Evolutionary conservation across 257 asterid species (phyloP).

Genomic region (Nicotiana tomentosiformis): DNA sequence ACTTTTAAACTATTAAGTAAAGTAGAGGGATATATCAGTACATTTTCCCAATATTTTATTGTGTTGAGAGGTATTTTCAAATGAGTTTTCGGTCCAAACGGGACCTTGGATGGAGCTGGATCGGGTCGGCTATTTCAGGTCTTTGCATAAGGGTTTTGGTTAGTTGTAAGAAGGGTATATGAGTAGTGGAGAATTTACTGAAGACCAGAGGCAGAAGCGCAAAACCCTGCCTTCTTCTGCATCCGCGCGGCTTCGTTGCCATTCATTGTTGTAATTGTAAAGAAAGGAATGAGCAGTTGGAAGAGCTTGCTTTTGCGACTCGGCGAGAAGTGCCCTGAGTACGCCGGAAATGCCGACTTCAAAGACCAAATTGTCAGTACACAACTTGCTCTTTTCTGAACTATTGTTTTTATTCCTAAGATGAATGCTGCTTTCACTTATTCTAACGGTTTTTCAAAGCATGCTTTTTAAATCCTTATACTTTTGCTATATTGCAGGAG

Average conservation of each 20-base stretch:
- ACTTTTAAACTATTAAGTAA: too few species aligned
- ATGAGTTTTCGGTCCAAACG: too few species aligned
- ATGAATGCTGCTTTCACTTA: constrained; percentile 26
- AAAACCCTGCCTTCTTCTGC: constrained; percentile 8
- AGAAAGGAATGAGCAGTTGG: constrained; percentile 70
- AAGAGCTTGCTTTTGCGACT: constrained; percentile 64
- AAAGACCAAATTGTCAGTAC: constrained; percentile 83
- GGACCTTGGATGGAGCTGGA: not conserved
- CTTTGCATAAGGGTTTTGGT: not conserved
- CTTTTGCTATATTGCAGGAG: constrained; percentile 47
- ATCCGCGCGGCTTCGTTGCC: not conserved
- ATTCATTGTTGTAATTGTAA: not conserved
- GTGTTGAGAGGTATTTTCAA: too few species aligned
- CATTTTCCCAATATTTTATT: too few species aligned
- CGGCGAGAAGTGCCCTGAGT: constrained; percentile 90
- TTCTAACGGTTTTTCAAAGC: not conserved
- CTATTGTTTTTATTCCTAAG: not conserved
- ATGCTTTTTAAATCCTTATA: not conserved
- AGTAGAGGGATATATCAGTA: too few species aligned
- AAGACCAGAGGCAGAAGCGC: not conserved
- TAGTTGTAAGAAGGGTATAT: not conserved
- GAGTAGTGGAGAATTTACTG: not conserved
- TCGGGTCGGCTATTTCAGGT: not conserved
- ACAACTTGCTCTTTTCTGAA: too few species aligned
- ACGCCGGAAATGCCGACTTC: constrained; percentile 70